A percentile compares a stretch with the other conserved stretches of the same genome.
phyloP scores from a whole-genome alignment of 1,139 yeast species.

The Starmera stellimalicola region DNA sequence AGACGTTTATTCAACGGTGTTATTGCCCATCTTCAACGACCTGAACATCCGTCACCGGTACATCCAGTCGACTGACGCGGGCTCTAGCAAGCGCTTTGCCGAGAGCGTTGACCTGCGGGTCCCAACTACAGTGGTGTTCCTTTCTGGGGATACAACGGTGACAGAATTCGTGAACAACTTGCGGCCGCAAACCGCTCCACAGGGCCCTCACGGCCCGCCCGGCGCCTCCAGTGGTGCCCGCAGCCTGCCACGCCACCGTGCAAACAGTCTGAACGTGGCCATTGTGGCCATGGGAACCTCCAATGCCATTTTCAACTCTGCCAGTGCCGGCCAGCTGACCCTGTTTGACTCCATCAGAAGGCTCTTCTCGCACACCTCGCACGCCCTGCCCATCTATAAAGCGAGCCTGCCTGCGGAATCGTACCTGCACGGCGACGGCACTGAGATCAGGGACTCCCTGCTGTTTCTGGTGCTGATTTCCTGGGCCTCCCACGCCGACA shows the following conservation, averaged over 20 bases:
- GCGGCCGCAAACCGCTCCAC: no score
- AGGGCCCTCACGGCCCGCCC: conserved; percentile 7
- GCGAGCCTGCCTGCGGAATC: conserved; percentile 45
- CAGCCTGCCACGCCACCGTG: no score
- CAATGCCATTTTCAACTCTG: conserved; percentile 64
- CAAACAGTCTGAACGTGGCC: conserved; percentile 28
- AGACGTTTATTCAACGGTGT: conserved; percentile 32
- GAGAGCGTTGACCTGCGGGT: conserved; percentile 15
- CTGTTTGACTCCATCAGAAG: neutral
- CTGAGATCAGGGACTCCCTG: no score
- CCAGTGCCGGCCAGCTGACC: conserved; percentile 30
- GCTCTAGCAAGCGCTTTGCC: conserved; percentile 30
- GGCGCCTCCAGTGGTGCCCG: no score
- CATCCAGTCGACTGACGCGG: conserved; percentile 28
- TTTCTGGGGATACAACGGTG: conserved; percentile 84
- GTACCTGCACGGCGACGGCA: no score
- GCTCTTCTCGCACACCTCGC: neutral
- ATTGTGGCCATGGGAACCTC: conserved; percentile 83
- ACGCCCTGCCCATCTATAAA: conserved; percentile 44
- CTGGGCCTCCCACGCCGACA: conserved; percentile 80
- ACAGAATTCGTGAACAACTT: conserved; percentile 65
- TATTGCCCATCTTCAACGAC: conserved; percentile 36
- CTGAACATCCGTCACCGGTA: conserved; percentile 31
- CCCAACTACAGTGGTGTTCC: conserved; percentile 40
- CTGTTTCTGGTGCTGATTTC: conserved; percentile 64